A percentile compares a stretch with the other conserved stretches of the same genome.
These are phyloP conservation scores for Penicillium pulvis DNA, from an alignment of 495 filamentous ascomycete genomes.

Conservation along the genomic window DNA sequence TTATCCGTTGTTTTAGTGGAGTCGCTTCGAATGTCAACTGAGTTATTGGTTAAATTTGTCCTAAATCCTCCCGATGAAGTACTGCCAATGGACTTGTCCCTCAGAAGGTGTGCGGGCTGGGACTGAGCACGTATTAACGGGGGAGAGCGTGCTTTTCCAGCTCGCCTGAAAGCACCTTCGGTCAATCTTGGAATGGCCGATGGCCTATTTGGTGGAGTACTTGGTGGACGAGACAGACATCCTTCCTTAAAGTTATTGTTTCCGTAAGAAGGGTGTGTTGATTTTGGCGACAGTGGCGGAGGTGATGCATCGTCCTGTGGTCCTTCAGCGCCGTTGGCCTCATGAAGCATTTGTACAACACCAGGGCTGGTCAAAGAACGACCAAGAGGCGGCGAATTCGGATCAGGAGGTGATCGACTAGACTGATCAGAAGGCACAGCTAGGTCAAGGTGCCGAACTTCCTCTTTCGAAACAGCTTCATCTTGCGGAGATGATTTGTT, in stretches of 20 bases:
- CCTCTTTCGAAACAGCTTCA: conserved; percentile 43
- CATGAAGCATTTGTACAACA: conserved; percentile 13
- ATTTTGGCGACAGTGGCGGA: conserved; percentile 11
- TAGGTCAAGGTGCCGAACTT: conserved; percentile 71
- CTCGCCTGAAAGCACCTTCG: conserved; percentile 44
- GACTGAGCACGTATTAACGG: conserved; percentile 70
- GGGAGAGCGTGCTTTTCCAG: conserved; percentile 55
- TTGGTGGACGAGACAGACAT: conserved; percentile 12
- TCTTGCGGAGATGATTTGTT: conserved; percentile 27
- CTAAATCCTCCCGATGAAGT: conserved; percentile 26
- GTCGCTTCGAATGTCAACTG: conserved; percentile 27
- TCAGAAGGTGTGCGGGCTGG: conserved; percentile 57
- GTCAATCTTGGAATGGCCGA: conserved; percentile 57
- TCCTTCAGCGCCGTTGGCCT: conserved; percentile 11
- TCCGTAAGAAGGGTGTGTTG: neutral
- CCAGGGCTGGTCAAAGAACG: conserved; percentile 10
- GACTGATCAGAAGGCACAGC: conserved; percentile 54
- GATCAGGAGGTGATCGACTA: conserved; percentile 21
- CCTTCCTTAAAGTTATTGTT: conserved; percentile 2
- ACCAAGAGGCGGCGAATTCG: conserved; percentile 10
- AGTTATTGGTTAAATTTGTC: conserved; percentile 15
- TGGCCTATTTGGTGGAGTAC: conserved; percentile 31
- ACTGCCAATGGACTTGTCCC: conserved; percentile 28
- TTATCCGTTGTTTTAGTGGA: conserved; percentile 60
- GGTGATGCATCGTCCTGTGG: conserved; percentile 10